Conservation (phyloP, 768 basidiomycete species). For the Chlorophyllum brunneum region DNA sequence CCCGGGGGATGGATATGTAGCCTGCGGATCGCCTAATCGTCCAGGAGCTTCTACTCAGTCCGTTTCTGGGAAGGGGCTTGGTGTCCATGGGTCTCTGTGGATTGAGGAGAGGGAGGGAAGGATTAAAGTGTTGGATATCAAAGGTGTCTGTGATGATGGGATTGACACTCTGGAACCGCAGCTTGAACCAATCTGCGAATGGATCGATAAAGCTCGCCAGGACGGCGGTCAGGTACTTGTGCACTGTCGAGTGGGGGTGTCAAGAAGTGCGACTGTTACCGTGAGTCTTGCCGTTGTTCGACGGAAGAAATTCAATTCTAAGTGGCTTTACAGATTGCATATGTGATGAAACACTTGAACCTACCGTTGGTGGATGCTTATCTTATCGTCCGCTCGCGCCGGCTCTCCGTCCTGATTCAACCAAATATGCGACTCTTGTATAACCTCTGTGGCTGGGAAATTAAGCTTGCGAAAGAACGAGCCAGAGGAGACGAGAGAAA, state of each 20-base stretch:
- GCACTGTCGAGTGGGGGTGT: slow-evolving; percentile 99
- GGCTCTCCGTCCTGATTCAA: slow-evolving; percentile 88
- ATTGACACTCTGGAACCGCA: slow-evolving; percentile 92
- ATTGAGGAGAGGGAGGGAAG: slow-evolving; percentile 84
- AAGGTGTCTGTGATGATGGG: slow-evolving; percentile 93
- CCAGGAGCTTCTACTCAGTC: slow-evolving; percentile 31
- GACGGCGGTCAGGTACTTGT: slow-evolving; percentile 90
- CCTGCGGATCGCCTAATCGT: slow-evolving; percentile 23
- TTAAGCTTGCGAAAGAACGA: slow-evolving; percentile 78
- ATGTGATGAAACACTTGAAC: slow-evolving; percentile 90
- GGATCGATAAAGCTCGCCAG: slow-evolving; percentile 84
- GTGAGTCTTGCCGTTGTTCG: slow-evolving; percentile 37
- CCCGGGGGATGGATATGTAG: slow-evolving; percentile 9
- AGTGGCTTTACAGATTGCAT: slow-evolving; percentile 64
- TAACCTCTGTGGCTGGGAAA: slow-evolving; percentile 94
- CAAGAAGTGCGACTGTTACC: slow-evolving; percentile 88
- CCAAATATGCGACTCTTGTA: slow-evolving; percentile 96
- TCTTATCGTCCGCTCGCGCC: slow-evolving; percentile 83
- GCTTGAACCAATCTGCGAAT: slow-evolving; percentile 83
- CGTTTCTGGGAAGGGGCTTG: slow-evolving; percentile 40
- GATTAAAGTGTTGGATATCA: slow-evolving; percentile 88
- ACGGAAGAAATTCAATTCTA: too few species aligned
- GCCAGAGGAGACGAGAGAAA: slow-evolving; percentile 47
- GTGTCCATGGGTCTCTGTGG: slow-evolving; percentile 73
- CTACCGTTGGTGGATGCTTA: slow-evolving; percentile 92